Base-by-base conservation (phyloP, 2,329 filamentous ascomycete genomes). In the Diaporthe ampelina region DNA sequence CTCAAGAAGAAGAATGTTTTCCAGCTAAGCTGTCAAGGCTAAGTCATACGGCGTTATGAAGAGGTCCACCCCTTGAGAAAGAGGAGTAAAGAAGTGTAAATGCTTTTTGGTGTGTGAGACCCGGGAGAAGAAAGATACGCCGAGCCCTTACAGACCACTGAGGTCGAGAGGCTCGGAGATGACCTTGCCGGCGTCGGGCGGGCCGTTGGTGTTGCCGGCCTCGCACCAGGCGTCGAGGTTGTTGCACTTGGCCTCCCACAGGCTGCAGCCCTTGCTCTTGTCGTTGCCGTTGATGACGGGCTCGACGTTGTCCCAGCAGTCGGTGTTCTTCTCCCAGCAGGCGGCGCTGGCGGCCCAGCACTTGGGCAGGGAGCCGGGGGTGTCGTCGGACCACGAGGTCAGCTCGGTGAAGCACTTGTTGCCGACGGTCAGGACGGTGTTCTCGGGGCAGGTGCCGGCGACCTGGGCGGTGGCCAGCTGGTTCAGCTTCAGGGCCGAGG, bases 251-350 rank as follows among this genome's bases (percentile, higher is more conserved):
- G 63, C 48, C 48, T 68, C 63, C 63, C 63, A 68, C 32, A 68
- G 63, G 63, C n/a, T 54, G 63, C 63, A 68, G 48, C 63, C 63
- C 63, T 13, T 68, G 63, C 32, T 26, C 45, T 68, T 54, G 63
- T 68, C 63, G 63, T 68, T 54, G 63, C 63, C 63, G 63, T 68
- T 68, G 63, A 68, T 68, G 63, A 68, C 63, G 63, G 63, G 63
- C 63, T 68, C 63, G 63, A 68, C 63, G 63, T 21, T 13, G 63
- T 54, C 32, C 63, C 63, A 68, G 63, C 63, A 68, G 32, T 68
- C 63, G 2, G 63, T 54, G 63, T 68, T 68, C 63, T 54, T 68
- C 21, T 54, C 63, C 63, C 63, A 68, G 63, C 63, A 68, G 48
- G 63, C n/a, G 45, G 63, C 63, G 29, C 45, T 54, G 21, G 63